Percentiles rank a stretch among this genome's conserved stretches.
Conservation (phyloP, 1,284 basidiomycete species). For the Ustilago curta region DNA sequence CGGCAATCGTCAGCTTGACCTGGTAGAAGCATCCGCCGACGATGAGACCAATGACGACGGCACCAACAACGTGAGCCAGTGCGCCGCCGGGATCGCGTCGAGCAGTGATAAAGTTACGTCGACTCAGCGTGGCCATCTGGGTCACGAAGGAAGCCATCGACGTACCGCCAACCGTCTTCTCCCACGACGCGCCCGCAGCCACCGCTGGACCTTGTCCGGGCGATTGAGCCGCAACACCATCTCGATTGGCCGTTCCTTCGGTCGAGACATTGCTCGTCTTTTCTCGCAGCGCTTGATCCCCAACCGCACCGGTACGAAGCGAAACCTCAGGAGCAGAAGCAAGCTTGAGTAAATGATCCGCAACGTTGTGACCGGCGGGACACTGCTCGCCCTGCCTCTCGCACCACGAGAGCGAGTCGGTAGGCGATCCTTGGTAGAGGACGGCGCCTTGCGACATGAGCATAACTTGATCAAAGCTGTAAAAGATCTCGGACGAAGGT, state of each 20-base stretch:
- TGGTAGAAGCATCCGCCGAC: slow-evolving; percentile 60
- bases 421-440: slow-evolving; percentile 54
- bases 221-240: background rate
- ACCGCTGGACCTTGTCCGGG: background rate
- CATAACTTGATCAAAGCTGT: slow-evolving; percentile 52
- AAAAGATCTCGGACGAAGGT: slow-evolving; percentile 58
- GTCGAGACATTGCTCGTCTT: slow-evolving; percentile 25
- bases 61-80: slow-evolving; percentile 51
- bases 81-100: slow-evolving; percentile 49
- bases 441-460: slow-evolving; percentile 51
- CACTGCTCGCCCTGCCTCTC: slow-evolving; percentile 48
- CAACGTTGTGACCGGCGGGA: slow-evolving; percentile 55
- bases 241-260: slow-evolving; percentile 4
- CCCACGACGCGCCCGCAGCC: slow-evolving; percentile 32
- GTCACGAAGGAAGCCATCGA: slow-evolving; percentile 56
- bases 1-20: slow-evolving; percentile 56
- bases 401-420: slow-evolving; percentile 50
- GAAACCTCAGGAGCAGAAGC: slow-evolving; percentile 29
- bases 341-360: slow-evolving; percentile 54
- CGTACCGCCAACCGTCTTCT: slow-evolving; percentile 12
- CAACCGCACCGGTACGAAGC: slow-evolving; percentile 6
- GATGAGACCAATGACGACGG: slow-evolving; percentile 50
- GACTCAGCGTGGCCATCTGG: slow-evolving; percentile 42
- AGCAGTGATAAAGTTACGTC: slow-evolving; percentile 49
- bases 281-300: slow-evolving; percentile 16